A percentile compares a stretch with the other conserved stretches of the same genome.
These are phyloP conservation scores for Wickerhamiella brachini DNA, from an alignment of 805 yeast genomes.

Conservation along the genomic window DNA sequence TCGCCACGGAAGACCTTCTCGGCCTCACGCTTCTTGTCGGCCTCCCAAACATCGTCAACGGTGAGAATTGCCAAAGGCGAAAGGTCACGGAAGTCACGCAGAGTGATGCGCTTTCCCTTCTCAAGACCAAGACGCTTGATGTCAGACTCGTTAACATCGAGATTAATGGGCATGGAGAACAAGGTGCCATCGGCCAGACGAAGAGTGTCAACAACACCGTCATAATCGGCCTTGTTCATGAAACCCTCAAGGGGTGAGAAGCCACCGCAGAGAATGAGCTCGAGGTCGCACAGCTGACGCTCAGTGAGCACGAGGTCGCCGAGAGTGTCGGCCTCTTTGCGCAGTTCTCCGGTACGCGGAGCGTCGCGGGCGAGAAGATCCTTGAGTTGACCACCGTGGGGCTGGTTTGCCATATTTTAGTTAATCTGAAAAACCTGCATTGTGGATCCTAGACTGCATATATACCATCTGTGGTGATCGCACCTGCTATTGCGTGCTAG, in stretches of 20 bases:
- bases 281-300: slow-evolving; percentile 88
- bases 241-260: slow-evolving; percentile 78
- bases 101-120: slow-evolving; percentile 50
- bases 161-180: slow-evolving; percentile 87
- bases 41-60: slow-evolving; percentile 63
- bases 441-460: background rate
- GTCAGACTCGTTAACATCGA: slow-evolving; percentile 51
- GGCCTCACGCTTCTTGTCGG: slow-evolving; percentile 72
- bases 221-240: slow-evolving; percentile 53
- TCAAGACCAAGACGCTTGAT: slow-evolving; percentile 30
- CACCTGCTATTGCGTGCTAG: background rate
- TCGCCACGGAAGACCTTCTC: slow-evolving; percentile 86
- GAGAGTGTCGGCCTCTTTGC: slow-evolving; percentile 42
- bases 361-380: slow-evolving; percentile 78
- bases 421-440: background rate
- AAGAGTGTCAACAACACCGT: slow-evolving; percentile 49
- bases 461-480: background rate
- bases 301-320: slow-evolving; percentile 44
- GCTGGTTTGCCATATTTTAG: slow-evolving; percentile 34
- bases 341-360: slow-evolving; percentile 38
- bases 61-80: slow-evolving; percentile 70
- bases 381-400: slow-evolving; percentile 86
- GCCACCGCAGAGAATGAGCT: slow-evolving; percentile 84
- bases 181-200: slow-evolving; percentile 63
- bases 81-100: slow-evolving; percentile 73